Conservation (phyloP, 1,284 basidiomycete species). For the Puccinia polysora region DNA sequence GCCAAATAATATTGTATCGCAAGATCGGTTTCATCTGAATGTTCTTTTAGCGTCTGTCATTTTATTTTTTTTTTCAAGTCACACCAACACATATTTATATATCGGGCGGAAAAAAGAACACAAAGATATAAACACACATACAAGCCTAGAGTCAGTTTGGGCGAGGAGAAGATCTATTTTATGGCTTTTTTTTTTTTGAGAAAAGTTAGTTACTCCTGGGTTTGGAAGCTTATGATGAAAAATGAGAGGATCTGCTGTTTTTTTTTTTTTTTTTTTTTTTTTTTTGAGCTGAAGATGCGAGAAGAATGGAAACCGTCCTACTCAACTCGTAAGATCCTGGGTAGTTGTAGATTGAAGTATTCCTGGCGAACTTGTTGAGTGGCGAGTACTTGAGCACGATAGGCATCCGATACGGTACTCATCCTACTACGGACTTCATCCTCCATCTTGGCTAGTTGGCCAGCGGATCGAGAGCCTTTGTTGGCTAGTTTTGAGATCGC, state of each 20-base stretch:
- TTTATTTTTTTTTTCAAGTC: too few relatives aligned
- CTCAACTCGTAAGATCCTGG: constrained; percentile 81
- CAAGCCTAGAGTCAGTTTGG: too few relatives aligned
- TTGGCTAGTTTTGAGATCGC: constrained; percentile 93
- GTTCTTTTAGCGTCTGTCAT: constrained; percentile 81
- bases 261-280: too few relatives aligned
- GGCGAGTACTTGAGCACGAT: constrained; percentile 83
- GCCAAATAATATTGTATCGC: constrained; percentile 95
- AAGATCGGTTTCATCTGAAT: constrained; percentile 90
- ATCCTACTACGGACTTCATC: constrained; percentile 84
- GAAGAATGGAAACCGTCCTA: not conserved
- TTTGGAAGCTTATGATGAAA: too few relatives aligned
- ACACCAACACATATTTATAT: too few relatives aligned
- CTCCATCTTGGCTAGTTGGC: constrained; percentile 84
- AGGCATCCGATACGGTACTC: constrained; percentile 78
- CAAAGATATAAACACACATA: too few relatives aligned
- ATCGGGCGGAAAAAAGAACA: too few relatives aligned
- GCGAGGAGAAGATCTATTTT: too few relatives aligned
- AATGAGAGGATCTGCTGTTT: too few relatives aligned
- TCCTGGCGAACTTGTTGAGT: constrained; percentile 87
- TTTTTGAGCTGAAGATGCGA: not conserved
- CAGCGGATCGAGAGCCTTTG: constrained; percentile 61
- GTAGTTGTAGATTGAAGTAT: constrained; percentile 94
- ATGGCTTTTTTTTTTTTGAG: not conserved
- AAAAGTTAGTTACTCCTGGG: too few relatives aligned